These are phyloP conservation scores for Anthoceros angustus DNA, from an alignment of 225 moss, liverwort and hornwort species.

Conservation along the genomic window DNA sequence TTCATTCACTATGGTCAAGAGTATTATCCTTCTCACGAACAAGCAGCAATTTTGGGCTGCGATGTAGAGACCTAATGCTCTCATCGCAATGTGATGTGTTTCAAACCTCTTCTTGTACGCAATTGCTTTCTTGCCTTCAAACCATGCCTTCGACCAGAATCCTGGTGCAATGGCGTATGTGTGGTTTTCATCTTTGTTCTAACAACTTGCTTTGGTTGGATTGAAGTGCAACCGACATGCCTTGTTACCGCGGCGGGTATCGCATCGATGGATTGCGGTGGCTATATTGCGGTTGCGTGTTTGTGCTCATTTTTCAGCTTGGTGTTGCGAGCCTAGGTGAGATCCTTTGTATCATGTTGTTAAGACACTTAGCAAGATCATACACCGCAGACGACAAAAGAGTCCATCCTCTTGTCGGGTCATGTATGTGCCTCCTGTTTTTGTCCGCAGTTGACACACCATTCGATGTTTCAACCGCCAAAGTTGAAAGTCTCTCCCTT, in stretches of 20 bases:
- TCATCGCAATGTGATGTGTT: constrained; percentile 13
- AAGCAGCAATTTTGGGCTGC: constrained; percentile 3
- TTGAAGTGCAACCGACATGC: background rate
- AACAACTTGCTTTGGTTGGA: background rate
- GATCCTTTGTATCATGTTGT: background rate
- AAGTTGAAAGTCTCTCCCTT: constrained; percentile 24
- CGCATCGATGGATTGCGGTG: constrained; percentile 75
- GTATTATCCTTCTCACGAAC: background rate
- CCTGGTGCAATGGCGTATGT: constrained; percentile 47
- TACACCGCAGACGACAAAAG: no score
- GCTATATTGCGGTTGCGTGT: constrained; percentile 57
- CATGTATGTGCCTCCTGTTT: background rate
- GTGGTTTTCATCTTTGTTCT: no score
- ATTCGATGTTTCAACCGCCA: constrained; percentile 31
- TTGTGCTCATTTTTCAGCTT: constrained; percentile 53
- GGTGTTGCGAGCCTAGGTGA: constrained; percentile 65
- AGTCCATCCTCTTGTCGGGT: background rate
- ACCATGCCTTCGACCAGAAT: constrained; percentile 46
- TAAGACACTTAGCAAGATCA: background rate
- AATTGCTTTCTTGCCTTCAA: constrained; percentile 74
- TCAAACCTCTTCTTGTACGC: constrained; percentile 81
- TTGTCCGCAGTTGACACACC: constrained; percentile 40
- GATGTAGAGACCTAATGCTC: background rate
- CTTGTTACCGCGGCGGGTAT: constrained; percentile 5
- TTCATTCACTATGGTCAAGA: constrained; percentile 76